These are phyloP conservation scores for Pythium periplocum DNA, from an alignment of 352 stramenopile genomes.

Conservation along the genomic window DNA sequence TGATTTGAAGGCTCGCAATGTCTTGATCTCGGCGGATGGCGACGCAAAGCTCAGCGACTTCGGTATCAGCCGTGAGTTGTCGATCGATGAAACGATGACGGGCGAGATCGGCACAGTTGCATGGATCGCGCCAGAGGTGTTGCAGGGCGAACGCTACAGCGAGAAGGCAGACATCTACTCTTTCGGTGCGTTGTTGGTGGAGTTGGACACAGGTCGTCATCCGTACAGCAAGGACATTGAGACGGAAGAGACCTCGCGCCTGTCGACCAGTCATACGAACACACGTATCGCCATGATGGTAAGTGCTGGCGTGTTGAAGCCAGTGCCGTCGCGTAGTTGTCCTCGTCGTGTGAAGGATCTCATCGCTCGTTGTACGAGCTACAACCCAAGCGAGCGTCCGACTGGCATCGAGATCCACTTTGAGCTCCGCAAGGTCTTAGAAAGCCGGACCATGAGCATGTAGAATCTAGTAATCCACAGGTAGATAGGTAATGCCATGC, in stretches of 20 bases:
- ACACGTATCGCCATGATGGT: conserved; percentile 19
- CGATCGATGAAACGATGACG: conserved; percentile 18
- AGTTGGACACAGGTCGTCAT: conserved; percentile 19
- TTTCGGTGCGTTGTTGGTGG: conserved; percentile 22
- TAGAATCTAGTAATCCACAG: too few relatives aligned
- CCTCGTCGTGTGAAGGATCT: conserved; percentile 12
- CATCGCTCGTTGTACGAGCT: conserved; percentile 12
- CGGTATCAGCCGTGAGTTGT: conserved; percentile 8
- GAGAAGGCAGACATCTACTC: conserved; percentile 31
- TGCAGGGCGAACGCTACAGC: conserved; percentile 23
- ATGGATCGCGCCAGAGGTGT: conserved; percentile 21
- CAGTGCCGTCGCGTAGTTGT: conserved; percentile 9
- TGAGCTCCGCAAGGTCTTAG: conserved; percentile 13
- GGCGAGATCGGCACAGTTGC: conserved; percentile 19
- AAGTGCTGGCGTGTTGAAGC: conserved; percentile 14
- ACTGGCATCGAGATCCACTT: conserved; percentile 22
- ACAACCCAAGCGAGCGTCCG: conserved; percentile 13
- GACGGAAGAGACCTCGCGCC: neutral
- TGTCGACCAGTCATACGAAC: conserved; percentile 5
- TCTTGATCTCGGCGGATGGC: conserved; percentile 9
- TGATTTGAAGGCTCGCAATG: conserved; percentile 20
- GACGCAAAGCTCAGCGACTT: conserved; percentile 18
- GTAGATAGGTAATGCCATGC: too few relatives aligned
- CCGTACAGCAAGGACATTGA: conserved; percentile 8
- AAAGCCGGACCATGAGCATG: too few relatives aligned